These are phyloP conservation scores for Populus davidiana DNA, from an alignment of 345 rosid genomes.

Conservation along the genomic window DNA sequence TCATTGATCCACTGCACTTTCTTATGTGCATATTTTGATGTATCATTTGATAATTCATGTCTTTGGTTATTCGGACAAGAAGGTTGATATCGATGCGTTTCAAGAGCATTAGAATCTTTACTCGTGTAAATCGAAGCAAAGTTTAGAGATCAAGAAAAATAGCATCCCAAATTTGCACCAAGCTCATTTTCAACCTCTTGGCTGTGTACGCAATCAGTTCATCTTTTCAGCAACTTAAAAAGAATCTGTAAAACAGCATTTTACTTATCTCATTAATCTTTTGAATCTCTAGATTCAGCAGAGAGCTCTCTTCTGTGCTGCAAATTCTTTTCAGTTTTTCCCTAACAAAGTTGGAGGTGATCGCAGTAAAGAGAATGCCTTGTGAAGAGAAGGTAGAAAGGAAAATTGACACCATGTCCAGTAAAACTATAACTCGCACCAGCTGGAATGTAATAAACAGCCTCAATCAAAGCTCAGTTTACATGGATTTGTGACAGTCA, in stretches of 20 bases:
- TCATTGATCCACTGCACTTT: background rate
- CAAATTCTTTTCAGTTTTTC: background rate
- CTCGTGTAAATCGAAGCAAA: constrained; percentile 28
- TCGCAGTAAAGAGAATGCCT: background rate
- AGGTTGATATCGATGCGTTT: background rate
- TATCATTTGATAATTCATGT: background rate
- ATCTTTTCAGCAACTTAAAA: background rate
- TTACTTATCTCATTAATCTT: background rate
- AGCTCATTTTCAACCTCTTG: background rate
- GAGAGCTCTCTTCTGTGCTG: background rate
- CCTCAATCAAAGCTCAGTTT: background rate
- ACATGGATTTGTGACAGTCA: background rate
- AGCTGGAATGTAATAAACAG: background rate
- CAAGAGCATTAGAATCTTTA: constrained; percentile 2
- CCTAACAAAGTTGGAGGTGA: background rate
- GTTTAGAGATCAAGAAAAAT: background rate
- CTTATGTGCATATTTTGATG: background rate
- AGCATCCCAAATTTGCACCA: background rate
- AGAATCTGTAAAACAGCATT: background rate
- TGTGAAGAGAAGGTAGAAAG: background rate
- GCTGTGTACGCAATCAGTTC: background rate
- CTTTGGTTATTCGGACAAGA: background rate
- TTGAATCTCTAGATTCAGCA: background rate
- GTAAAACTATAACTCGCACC: background rate
- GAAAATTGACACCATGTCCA: background rate